These are phyloP conservation scores for Aureobasidium sp. DNA, from an alignment of 2,329 filamentous ascomycete genomes.

Conservation along the genomic window DNA sequence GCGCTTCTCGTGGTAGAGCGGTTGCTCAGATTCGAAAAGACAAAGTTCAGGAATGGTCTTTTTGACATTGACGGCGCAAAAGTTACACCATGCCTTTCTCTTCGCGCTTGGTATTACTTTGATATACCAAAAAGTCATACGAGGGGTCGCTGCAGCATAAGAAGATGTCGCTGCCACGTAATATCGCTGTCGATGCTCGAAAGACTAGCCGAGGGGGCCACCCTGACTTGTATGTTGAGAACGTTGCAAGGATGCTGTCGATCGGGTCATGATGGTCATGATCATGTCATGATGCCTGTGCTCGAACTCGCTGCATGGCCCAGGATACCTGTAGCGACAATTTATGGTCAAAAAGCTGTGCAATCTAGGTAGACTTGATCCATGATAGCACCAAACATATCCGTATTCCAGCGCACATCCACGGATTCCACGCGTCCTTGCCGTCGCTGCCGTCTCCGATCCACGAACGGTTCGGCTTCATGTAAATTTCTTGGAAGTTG, in stretches of 20 bases:
- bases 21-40: too few species aligned
- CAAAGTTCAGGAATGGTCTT: background rate
- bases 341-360: too few species aligned
- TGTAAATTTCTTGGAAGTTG: conserved; percentile 6
- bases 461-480: background rate
- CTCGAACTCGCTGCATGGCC: background rate
- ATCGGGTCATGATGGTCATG: background rate
- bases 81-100: background rate
- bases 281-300: background rate
- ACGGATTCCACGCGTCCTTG: background rate
- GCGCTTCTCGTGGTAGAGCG: background rate
- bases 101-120: too few species aligned
- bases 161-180: background rate
- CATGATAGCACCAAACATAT: background rate
- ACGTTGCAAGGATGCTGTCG: background rate
- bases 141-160: background rate
- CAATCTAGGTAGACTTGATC: background rate
- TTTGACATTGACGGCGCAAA: background rate
- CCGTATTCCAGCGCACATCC: background rate
- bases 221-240: background rate
- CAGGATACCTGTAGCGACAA: background rate
- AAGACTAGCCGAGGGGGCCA: background rate
- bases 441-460: background rate
- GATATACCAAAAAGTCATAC: too few species aligned
- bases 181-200: background rate